A percentile compares a stretch with the other conserved stretches of the same genome.
Conservation (phyloP, 345 rosid genomes). For the Trapa bicornis region DNA sequence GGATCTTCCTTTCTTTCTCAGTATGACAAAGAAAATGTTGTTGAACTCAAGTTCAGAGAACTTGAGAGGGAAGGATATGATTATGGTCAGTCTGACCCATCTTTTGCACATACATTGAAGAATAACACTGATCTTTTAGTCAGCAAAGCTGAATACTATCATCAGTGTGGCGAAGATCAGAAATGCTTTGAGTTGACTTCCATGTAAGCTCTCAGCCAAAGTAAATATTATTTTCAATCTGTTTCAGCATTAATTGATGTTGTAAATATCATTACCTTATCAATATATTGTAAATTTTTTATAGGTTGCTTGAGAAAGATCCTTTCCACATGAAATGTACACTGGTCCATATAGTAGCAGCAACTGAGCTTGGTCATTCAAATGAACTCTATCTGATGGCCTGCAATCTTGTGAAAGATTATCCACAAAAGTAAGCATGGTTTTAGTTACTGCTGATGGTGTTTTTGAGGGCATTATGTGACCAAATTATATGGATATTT, state of each 20-base stretch:
- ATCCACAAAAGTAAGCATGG: slow-evolving; percentile 76
- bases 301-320: slow-evolving; percentile 85
- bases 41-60: slow-evolving; percentile 76
- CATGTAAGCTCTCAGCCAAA: slow-evolving; percentile 32
- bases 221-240: background rate
- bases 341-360: slow-evolving; percentile 80
- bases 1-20: slow-evolving; percentile 17
- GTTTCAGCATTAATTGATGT: background rate
- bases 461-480: background rate
- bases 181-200: slow-evolving; percentile 89
- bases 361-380: slow-evolving; percentile 90
- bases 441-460: background rate
- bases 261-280: slow-evolving; percentile 8
- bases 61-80: slow-evolving; percentile 64
- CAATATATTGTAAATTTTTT: slow-evolving; percentile 13
- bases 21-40: slow-evolving; percentile 69
- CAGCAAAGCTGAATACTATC: slow-evolving; percentile 95
- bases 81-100: slow-evolving; percentile 29
- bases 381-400: slow-evolving; percentile 96
- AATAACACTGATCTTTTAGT: slow-evolving; percentile 76
- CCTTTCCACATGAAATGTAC: slow-evolving; percentile 92
- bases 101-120: slow-evolving; percentile 43
- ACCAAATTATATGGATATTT: background rate
- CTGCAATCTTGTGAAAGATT: slow-evolving; percentile 88
- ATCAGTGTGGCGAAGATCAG: slow-evolving; percentile 89